Conservation (phyloP, 2,329 filamentous ascomycete genomes). For the Diplocarpon mali region DNA sequence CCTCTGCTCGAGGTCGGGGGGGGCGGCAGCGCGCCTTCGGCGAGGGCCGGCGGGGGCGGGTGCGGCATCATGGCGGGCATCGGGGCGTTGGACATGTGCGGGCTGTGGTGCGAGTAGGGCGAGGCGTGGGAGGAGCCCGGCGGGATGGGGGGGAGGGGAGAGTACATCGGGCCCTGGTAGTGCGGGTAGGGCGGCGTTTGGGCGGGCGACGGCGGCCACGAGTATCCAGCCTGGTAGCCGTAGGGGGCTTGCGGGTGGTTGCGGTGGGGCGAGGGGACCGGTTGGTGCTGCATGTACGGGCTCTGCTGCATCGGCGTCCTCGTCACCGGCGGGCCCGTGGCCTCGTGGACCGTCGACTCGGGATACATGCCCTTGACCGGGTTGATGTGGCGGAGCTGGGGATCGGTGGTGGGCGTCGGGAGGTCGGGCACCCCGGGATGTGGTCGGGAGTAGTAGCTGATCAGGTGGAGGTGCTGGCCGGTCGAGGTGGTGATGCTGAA, state of each 20-base stretch:
- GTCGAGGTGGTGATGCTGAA: conserved; percentile 95
- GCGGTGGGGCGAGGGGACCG: conserved; percentile 28
- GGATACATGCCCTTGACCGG: conserved; percentile 95
- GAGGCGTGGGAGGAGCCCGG: conserved; percentile 23
- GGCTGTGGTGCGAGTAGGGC: conserved; percentile 24
- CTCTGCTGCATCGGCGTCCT: conserved; percentile 55
- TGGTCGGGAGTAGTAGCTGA: conserved; percentile 88
- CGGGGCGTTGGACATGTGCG: conserved; percentile 16
- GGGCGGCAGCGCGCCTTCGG: conserved; percentile 28
- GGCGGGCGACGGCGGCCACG: conserved; percentile 45
- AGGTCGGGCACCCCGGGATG: conserved; percentile 62
- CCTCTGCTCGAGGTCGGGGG: conserved; percentile 19
- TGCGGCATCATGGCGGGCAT: conserved; percentile 12
- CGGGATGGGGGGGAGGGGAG: conserved; percentile 28
- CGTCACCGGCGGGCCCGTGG: conserved; percentile 70
- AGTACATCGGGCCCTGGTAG: conserved; percentile 29
- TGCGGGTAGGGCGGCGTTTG: conserved; percentile 39
- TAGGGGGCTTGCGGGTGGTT: conserved; percentile 31
- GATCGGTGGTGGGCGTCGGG: conserved; percentile 72
- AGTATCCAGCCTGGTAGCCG: conserved; percentile 31
- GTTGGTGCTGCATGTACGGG: conserved; percentile 33
- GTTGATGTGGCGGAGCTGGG: conserved; percentile 66
- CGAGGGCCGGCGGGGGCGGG: conserved; percentile 24
- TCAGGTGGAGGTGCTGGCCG: conserved; percentile 87
- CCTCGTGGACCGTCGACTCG: conserved; percentile 85